A percentile compares a stretch with the other conserved stretches of the same genome.
These are phyloP conservation scores for Ramaria rubella DNA, from an alignment of 768 basidiomycete genomes.

Conservation along the genomic window DNA sequence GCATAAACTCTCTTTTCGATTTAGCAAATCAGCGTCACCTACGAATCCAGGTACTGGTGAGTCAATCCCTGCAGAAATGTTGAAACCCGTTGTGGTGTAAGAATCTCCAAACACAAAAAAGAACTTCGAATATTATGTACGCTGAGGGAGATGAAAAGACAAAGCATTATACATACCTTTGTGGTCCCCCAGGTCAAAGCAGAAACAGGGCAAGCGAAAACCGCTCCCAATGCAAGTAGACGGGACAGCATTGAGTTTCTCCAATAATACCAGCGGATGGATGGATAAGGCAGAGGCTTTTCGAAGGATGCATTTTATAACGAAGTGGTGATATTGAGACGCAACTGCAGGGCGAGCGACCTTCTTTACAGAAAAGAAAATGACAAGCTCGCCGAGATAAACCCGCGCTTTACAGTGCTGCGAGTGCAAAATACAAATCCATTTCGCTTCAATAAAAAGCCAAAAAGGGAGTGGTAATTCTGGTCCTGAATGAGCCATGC, in stretches of 20 bases:
- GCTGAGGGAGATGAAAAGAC: not conserved
- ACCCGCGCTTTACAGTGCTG: too few relatives aligned
- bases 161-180: not conserved
- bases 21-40: slow-evolving; percentile 17
- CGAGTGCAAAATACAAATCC: too few relatives aligned
- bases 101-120: slow-evolving; percentile 60
- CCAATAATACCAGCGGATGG: not conserved
- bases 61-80: slow-evolving; percentile 48
- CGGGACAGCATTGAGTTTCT: not conserved
- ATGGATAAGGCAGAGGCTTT: not conserved
- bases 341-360: too few relatives aligned
- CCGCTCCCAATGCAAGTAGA: not conserved
- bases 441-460: too few relatives aligned
- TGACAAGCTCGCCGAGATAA: too few relatives aligned
- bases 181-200: slow-evolving; percentile 45
- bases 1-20: not conserved
- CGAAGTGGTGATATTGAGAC: too few relatives aligned
- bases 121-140: slow-evolving; percentile 40
- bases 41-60: slow-evolving; percentile 48
- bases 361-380: too few relatives aligned
- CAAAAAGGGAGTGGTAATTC: too few relatives aligned
- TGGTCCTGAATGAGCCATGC: too few relatives aligned
- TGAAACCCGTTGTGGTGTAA: slow-evolving; percentile 54
- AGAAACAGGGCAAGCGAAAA: not conserved
- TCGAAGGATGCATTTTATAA: too few relatives aligned